Percentiles rank a stretch among this genome's conserved stretches.
Evolutionary conservation across 768 basidiomycete species (phyloP).

Genomic region (Trametes punicea): DNA sequence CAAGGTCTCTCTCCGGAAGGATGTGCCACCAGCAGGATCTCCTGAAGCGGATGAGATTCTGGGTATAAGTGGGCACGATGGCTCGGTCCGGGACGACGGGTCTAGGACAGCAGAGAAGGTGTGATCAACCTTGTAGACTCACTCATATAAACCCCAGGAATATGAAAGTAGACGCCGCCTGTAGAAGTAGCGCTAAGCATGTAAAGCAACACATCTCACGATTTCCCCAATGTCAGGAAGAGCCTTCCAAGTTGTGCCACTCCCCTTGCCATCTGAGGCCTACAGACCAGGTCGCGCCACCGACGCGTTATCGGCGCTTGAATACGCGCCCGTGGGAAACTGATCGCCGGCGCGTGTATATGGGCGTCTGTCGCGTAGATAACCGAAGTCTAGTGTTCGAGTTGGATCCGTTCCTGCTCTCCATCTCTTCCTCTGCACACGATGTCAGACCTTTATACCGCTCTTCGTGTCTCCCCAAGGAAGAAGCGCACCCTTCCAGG

Average conservation of each 20-base stretch:
- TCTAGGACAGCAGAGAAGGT: neutral
- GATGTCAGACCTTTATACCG: conserved; percentile 62
- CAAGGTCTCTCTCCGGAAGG: conserved; percentile 32
- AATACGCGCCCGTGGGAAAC: conserved; percentile 14
- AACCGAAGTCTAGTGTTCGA: conserved; percentile 10
- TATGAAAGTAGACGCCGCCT: conserved; percentile 6
- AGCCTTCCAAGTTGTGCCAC: too few relatives aligned
- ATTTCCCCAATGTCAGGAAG: neutral
- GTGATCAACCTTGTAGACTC: neutral
- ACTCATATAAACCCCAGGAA: neutral
- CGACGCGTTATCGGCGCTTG: conserved; percentile 10
- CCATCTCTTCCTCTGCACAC: conserved; percentile 20
- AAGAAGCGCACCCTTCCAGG: conserved; percentile 61
- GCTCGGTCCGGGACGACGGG: neutral
- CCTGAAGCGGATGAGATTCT: conserved; percentile 36
- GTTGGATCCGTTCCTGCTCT: conserved; percentile 18
- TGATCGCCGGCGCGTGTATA: neutral
- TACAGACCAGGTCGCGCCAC: neutral
- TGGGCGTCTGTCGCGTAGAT: conserved; percentile 6
- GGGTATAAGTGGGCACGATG: conserved; percentile 21
- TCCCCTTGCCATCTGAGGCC: neutral
- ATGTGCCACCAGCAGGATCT: conserved; percentile 33
- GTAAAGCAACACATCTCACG: neutral
- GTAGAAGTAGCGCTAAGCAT: conserved; percentile 1
- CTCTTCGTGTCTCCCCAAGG: conserved; percentile 61